Percentiles rank a stretch among this genome's conserved stretches.
Evolutionary conservation across 2,329 filamentous ascomycete species (phyloP).

Genomic region (Geosmithia flava): DNA sequence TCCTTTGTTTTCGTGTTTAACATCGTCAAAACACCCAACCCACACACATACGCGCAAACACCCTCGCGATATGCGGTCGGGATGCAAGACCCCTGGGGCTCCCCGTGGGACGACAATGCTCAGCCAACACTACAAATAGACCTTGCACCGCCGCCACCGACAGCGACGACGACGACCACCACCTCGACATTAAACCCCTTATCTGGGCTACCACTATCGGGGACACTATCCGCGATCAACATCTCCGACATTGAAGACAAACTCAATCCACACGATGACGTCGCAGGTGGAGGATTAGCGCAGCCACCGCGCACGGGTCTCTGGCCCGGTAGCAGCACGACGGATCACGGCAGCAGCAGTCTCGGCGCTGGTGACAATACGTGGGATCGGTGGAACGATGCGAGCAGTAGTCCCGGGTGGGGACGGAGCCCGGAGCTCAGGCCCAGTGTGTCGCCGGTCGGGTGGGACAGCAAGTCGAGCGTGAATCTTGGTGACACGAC

Average conservation of each 20-base stretch:
- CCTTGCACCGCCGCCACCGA: constrained; percentile 17
- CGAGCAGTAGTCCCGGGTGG: constrained; percentile 14
- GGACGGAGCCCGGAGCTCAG: constrained; percentile 15
- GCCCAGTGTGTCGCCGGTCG: constrained; percentile 15
- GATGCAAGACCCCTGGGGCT: constrained; percentile 54
- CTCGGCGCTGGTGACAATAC: constrained; percentile 16
- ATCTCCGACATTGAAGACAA: background rate
- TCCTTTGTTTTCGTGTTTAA: too few relatives aligned
- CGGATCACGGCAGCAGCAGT: too few relatives aligned
- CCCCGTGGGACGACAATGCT: constrained; percentile 32
- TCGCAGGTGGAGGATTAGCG: too few relatives aligned
- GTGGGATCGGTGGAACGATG: constrained; percentile 24
- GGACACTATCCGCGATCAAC: background rate
- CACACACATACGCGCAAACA: background rate
- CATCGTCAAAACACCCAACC: background rate
- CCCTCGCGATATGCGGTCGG: constrained; percentile 16
- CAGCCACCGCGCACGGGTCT: background rate
- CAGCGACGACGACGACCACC: too few relatives aligned
- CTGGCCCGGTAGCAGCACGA: background rate
- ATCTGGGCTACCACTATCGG: too few relatives aligned
- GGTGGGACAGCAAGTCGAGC: constrained; percentile 8
- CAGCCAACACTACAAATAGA: constrained; percentile 20
- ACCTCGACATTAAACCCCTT: too few relatives aligned
- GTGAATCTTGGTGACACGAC: background rate
- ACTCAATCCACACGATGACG: background rate